Conservation (phyloP, 345 rosid genomes). For the Citrus reticulata region DNA sequence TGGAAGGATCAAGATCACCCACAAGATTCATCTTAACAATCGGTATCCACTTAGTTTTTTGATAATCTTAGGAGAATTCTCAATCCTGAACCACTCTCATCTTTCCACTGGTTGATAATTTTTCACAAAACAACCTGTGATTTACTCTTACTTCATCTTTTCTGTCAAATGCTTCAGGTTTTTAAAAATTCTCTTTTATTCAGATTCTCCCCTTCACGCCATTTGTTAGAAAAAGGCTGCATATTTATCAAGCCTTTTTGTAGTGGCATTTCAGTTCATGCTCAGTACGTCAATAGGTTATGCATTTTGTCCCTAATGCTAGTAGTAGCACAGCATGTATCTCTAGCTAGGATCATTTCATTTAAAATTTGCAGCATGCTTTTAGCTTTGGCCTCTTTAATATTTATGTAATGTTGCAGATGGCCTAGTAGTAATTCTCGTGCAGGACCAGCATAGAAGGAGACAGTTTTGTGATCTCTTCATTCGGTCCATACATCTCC, state of each 20-base stretch:
- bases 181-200: not conserved
- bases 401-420: conserved; percentile 13
- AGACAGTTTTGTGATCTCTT: conserved; percentile 75
- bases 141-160: not conserved
- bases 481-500: conserved; percentile 29
- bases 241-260: conserved; percentile 46
- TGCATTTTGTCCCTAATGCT: conserved; percentile 8
- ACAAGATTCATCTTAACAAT: conserved; percentile 4
- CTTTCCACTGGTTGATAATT: conserved; percentile 36
- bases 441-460: conserved; percentile 30
- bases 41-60: conserved; percentile 18
- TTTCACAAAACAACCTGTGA: conserved; percentile 37
- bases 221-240: conserved; percentile 31
- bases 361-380: not conserved
- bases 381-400: not conserved
- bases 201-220: conserved; percentile 6
- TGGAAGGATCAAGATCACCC: conserved; percentile 50
- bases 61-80: conserved; percentile 12
- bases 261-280: conserved; percentile 1
- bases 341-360: not conserved
- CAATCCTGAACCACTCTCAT: not conserved
- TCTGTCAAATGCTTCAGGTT: not conserved
- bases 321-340: not conserved
- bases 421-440: conserved; percentile 9
- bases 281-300: not conserved